phyloP scores from a whole-genome alignment of 2,329 filamentous ascomycete genomes.

The Penicillium freii region DNA sequence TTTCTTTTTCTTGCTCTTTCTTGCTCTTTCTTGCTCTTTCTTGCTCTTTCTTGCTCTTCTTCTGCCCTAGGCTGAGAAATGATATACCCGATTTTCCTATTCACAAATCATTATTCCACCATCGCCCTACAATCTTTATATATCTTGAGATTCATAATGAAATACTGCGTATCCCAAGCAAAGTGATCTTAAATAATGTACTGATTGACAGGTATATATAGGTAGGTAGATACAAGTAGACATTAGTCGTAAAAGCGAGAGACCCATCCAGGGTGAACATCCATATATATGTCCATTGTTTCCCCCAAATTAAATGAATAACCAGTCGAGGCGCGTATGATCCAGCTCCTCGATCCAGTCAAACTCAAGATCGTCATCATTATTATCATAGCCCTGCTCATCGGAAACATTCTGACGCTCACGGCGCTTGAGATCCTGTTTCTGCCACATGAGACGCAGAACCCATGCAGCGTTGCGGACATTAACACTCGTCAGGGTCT shows the following conservation, averaged over 20 bases:
- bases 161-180: not conserved
- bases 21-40: conserved; percentile 2
- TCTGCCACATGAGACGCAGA: conserved; percentile 42
- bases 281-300: not conserved
- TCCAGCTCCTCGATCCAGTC: conserved; percentile 44
- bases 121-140: not conserved
- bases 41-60: conserved; percentile 4
- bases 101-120: not conserved
- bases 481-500: conserved; percentile 39
- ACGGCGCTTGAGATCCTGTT: conserved; percentile 34
- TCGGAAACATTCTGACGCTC: conserved; percentile 8
- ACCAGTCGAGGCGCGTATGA: conserved; percentile 41
- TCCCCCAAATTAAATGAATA: conserved; percentile 36
- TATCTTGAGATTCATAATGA: not conserved
- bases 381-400: conserved; percentile 15
- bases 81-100: conserved; percentile 21
- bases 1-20: not conserved
- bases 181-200: not conserved
- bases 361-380: conserved; percentile 34
- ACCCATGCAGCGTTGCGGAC: conserved; percentile 43
- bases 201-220: not conserved
- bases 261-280: not conserved
- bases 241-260: not conserved
- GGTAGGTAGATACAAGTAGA: not conserved
- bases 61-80: conserved; percentile 15